Evolutionary conservation across 129 eudicot species (phyloP).

Genomic region (Lactuca saligna): DNA sequence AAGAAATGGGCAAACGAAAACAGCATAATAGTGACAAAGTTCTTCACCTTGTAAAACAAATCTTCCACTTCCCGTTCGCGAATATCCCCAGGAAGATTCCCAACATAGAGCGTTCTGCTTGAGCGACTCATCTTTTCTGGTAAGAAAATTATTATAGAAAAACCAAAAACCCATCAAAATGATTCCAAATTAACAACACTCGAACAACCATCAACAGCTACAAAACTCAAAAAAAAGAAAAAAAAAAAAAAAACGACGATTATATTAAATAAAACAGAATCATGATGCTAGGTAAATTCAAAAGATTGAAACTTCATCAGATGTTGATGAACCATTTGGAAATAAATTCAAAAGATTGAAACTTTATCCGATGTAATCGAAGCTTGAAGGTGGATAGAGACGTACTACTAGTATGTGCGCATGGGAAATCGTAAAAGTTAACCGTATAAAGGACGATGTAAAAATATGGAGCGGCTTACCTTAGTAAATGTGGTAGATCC

Average conservation of each 20-base stretch:
- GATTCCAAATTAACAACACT: background rate
- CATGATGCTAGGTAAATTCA: background rate
- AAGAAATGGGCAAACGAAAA: background rate
- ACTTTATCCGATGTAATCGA: background rate
- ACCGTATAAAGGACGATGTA: background rate
- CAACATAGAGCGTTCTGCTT: constrained; percentile 72
- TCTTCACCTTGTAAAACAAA: constrained; percentile 75
- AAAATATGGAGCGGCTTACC: background rate
- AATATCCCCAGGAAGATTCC: constrained; percentile 92
- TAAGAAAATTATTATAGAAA: background rate
- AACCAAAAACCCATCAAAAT: background rate
- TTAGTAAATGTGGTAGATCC: constrained; percentile 19
- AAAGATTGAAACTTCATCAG: background rate
- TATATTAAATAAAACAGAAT: background rate
- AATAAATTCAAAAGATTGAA: background rate
- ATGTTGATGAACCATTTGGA: background rate
- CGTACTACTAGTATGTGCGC: background rate
- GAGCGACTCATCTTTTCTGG: constrained; percentile 68
- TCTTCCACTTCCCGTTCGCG: constrained; percentile 97
- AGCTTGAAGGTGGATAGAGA: background rate
- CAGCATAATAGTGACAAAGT: background rate
- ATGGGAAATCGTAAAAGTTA: background rate
- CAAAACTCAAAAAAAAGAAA: too few relatives aligned
- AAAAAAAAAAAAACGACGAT: background rate
- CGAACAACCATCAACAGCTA: background rate